Evolutionary conservation across 306 rosid genomes (phyloP), one percentile per base, ranked within the genome.

Genomic region (Prunus campanulata): DNA sequence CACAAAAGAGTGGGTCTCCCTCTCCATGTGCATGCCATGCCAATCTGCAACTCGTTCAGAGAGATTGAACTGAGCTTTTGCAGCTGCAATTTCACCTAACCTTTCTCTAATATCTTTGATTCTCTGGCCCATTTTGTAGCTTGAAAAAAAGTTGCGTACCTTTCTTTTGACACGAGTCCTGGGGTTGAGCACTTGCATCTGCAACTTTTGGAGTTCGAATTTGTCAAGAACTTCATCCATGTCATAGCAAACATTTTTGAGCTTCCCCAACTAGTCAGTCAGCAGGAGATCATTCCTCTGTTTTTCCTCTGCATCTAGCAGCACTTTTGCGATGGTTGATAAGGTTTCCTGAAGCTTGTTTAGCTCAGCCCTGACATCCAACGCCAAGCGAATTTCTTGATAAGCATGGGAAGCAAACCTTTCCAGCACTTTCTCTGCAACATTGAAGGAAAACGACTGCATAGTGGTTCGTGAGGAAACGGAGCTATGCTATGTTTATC

Each of bases 141-240:
- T 24, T 30, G 62, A 74, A 62, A 63, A 10, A 13, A 74, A 74
- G 51, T 56, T 27, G 27, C 49, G 48, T 74, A 74, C 70, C 70
- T 74, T 64, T 32, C 61, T 18, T 7, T 15, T 39, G 32, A 6
- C 2, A 12, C 35, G 64, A 3, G 32, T 69, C 18, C 50, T 2
- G 15, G 8, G 5, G 48, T 18, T 52, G 8, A 74, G 18, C 29
- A 25, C 44, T 48, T 50, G 42, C 22, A 57, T 64, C 18, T 49
- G 15, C n/a, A 46, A 68, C 5, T 12, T 42, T 29, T 64, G n/a
- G 20, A 52, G 5, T 14, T 52, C 57, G 1, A 52, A 52, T 0
- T 52, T 2, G 16, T 52, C 57, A 2, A 52, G 57, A 3, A 52
- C 20, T 3, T 52, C 2, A 4, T 52, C 57, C 16, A 14, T 19